A percentile compares a stretch with the other conserved stretches of the same genome.
Evolutionary conservation across 345 rosid genomes (phyloP).

Genomic region (Psidium guajava): DNA sequence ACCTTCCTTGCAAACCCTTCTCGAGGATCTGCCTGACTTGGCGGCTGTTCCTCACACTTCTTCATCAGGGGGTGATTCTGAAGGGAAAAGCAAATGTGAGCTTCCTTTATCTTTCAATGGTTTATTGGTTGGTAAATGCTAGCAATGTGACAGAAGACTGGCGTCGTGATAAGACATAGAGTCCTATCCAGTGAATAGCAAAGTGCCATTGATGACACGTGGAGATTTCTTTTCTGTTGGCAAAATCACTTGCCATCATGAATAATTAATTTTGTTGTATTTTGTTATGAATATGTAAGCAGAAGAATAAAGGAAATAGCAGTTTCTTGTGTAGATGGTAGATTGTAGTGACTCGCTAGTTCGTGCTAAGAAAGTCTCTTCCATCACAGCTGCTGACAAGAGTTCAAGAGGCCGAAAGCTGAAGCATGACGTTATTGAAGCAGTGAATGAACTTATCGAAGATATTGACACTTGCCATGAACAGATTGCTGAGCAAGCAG

Average conservation of each 20-base stretch:
- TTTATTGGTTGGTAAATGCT: neutral
- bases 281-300: neutral
- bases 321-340: neutral
- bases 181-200: neutral
- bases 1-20: conserved; percentile 84
- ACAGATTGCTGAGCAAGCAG: conserved; percentile 97
- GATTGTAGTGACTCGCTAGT: neutral
- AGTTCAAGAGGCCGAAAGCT: conserved; percentile 76
- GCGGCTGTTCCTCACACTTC: conserved; percentile 56
- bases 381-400: conserved; percentile 78
- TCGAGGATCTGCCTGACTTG: conserved; percentile 72
- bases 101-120: neutral
- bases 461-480: conserved; percentile 90
- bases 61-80: conserved; percentile 98
- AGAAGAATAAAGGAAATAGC: neutral
- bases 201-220: neutral
- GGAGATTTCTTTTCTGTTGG: neutral
- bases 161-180: neutral
- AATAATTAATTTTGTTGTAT: neutral
- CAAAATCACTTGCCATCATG: neutral
- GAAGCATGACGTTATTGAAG: conserved; percentile 97
- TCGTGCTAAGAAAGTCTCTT: conserved; percentile 1
- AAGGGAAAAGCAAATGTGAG: conserved; percentile 89
- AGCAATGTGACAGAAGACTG: neutral
- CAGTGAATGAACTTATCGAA: conserved; percentile 84